Evolutionary conservation across 2,329 filamentous ascomycete genomes (phyloP).

Genomic region (Pseudocercospora fuligena): DNA sequence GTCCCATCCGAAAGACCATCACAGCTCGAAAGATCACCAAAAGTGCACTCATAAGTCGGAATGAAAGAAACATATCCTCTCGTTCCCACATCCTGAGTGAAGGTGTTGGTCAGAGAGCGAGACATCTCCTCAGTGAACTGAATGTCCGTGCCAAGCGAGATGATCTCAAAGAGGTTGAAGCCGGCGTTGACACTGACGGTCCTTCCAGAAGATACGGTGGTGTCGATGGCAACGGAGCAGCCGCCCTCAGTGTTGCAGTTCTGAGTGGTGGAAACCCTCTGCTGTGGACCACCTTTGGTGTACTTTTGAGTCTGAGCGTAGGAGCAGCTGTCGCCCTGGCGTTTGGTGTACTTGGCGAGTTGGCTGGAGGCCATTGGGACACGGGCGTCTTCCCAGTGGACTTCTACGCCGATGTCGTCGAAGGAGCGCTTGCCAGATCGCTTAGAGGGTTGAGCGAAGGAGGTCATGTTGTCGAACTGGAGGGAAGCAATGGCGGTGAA

Average conservation of each 20-base stretch:
- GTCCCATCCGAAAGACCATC: background rate
- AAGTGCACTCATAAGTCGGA: background rate
- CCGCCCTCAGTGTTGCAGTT: background rate
- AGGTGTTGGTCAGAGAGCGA: background rate
- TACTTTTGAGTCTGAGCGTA: background rate
- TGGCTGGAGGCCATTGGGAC: background rate
- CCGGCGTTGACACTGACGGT: background rate
- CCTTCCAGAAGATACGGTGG: background rate
- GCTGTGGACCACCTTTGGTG: conserved; percentile 2
- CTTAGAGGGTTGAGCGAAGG: background rate
- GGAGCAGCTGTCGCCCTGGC: background rate
- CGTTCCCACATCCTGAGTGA: background rate
- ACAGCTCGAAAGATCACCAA: background rate
- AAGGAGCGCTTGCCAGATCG: background rate
- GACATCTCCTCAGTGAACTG: background rate
- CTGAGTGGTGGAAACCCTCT: background rate
- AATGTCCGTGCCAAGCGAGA: background rate
- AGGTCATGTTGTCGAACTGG: background rate
- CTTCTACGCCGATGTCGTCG: background rate
- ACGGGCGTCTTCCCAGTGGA: conserved; percentile 1
- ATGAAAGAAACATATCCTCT: background rate
- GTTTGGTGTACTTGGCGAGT: background rate
- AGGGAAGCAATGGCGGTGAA: background rate
- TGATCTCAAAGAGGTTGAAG: background rate
- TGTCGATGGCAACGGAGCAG: background rate